Base-by-base conservation (phyloP, 805 yeast species). In the Candida vaughaniae region DNA sequence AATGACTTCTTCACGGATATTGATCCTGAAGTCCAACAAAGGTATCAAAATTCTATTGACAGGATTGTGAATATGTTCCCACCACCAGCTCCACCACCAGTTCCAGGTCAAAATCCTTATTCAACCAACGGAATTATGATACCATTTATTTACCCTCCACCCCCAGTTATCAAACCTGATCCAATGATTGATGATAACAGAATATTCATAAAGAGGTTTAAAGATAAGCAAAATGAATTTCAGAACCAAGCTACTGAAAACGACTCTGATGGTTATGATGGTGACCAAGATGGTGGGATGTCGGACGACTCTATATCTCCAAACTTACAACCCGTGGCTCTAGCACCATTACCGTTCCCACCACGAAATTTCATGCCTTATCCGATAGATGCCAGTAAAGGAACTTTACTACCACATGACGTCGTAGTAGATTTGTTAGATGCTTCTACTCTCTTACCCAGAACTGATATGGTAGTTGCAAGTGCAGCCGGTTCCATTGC, bases 301-400 rank as follows among this genome's bases (percentile, higher is more conserved):
- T n/a, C n/a, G n/a, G 18, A 31, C 10, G 35, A 15, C 10, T 15
- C 12, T 18, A n/a, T 22, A 3, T 25, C 28, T 8, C 14, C 28
- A 25, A 25, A 6, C 7, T 6, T n/a, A 8, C 16, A 20, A 26
- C 39, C 39, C 33, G 45, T 46, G 17, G 45, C 44, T 36, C 53
- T 64, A 17, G 68, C 71, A 4, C 74, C 74, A 7, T 53, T 68
- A 22, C 73, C 74, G 11, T 68, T 68, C 32, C 73, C 74, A 5
- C 74, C 73, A 2, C 56, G 59, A n/a, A 57, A 63, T 36, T 68
- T 56, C 51, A 68, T 68, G 73, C 71, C 74, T 5, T 66, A 65
- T 40, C 71, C 72, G 1, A 44, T 68, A 22, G 39, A 56, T n/a
- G 55, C 71, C 2, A 66, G 64, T 25, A 45, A 54, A 35, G 55